Percentiles rank a stretch among this genome's conserved stretches.
Evolutionary conservation across 495 filamentous ascomycete genomes (phyloP).

Genomic region (Penicillium tannophilum): DNA sequence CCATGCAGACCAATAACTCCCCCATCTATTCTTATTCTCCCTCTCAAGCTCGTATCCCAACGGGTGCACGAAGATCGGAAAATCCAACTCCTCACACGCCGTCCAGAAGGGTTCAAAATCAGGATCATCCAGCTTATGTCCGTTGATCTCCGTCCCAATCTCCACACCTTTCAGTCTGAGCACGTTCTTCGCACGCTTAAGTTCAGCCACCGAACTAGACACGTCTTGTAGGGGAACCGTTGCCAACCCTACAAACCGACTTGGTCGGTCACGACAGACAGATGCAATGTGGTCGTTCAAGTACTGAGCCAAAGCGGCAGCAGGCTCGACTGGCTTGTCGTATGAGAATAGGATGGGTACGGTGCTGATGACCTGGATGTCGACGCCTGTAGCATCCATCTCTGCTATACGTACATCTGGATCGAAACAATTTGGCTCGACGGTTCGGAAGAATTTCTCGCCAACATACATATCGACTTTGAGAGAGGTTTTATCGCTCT

Average conservation of each 20-base stretch:
- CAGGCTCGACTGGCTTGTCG: constrained; percentile 21
- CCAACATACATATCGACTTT: constrained; percentile 26
- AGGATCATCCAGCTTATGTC: constrained; percentile 9
- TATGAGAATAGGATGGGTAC: constrained; percentile 27
- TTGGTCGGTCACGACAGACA: constrained; percentile 17
- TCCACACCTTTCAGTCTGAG: constrained; percentile 22
- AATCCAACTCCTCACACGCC: constrained; percentile 21
- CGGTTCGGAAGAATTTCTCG: constrained; percentile 24
- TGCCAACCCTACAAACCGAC: constrained; percentile 22
- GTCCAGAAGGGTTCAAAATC: constrained; percentile 22
- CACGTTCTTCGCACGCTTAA: constrained; percentile 18
- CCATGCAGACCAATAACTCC: constrained; percentile 26
- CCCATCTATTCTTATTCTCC: constrained; percentile 23
- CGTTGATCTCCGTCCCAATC: constrained; percentile 23
- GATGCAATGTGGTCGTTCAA: constrained; percentile 25
- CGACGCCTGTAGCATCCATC: constrained; percentile 22
- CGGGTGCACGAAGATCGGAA: constrained; percentile 26
- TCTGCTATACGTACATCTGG: constrained; percentile 18
- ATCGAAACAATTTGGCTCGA: constrained; percentile 26
- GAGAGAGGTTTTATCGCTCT: not conserved
- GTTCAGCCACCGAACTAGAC: constrained; percentile 12
- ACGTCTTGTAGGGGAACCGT: constrained; percentile 27
- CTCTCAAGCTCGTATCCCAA: constrained; percentile 21
- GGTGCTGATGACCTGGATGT: constrained; percentile 25
- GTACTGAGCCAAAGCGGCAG: constrained; percentile 13